Evolutionary conservation across 257 asterid genomes (phyloP).

Genomic region (Oldenlandia corymbosa): DNA sequence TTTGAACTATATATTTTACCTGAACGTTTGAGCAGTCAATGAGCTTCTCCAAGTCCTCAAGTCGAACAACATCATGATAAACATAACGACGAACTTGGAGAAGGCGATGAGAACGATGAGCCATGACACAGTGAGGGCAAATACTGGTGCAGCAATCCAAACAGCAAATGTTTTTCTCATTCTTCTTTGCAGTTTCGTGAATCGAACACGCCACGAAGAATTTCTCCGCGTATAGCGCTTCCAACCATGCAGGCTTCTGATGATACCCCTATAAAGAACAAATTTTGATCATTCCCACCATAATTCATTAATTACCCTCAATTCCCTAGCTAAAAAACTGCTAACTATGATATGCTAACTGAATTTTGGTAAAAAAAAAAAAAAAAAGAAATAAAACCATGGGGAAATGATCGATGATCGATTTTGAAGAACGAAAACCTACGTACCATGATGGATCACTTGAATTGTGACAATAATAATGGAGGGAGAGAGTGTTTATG

Average conservation of each 20-base stretch:
- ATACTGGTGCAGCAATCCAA: conserved; percentile 92
- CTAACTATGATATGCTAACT: neutral
- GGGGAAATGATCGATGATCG: neutral
- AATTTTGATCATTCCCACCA: neutral
- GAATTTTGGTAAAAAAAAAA: neutral
- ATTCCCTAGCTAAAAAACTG: conserved; percentile 2
- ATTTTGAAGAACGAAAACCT: neutral
- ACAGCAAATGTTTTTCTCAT: conserved; percentile 83
- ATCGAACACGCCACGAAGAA: conserved; percentile 71
- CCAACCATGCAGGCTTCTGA: conserved; percentile 83
- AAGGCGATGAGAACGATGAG: conserved; percentile 76
- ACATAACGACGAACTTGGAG: conserved; percentile 94
- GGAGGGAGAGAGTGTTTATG: no score
- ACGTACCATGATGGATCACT: neutral
- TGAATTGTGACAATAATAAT: no score
- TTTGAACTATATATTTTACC: no score
- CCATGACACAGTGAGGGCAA: conserved; percentile 85
- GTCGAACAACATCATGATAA: conserved; percentile 81
- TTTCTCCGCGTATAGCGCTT: conserved; percentile 56
- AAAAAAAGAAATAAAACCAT: neutral
- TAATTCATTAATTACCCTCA: conserved; percentile 13
- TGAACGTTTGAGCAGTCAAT: conserved; percentile 88
- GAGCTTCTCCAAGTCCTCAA: conserved; percentile 86
- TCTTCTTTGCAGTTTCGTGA: conserved; percentile 79
- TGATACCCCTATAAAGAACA: conserved; percentile 35